A percentile compares a stretch with the other conserved stretches of the same genome.
Evolutionary conservation across 2,329 filamentous ascomycete genomes (phyloP).

Genomic region (Cytospora schulzeri): DNA sequence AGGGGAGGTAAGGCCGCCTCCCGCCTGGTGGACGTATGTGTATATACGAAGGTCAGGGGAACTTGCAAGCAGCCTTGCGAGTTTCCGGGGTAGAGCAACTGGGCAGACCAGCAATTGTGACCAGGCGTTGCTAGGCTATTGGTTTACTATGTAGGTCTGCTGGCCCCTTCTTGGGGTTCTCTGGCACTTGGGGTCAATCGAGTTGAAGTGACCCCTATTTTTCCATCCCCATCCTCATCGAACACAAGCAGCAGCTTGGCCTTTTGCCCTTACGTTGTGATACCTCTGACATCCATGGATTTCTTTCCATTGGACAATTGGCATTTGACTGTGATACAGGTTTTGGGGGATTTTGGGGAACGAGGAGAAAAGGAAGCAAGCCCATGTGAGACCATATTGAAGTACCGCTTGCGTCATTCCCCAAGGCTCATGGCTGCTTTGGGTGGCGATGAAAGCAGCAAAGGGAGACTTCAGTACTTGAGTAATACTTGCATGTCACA

Average conservation of each 20-base stretch:
- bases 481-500: background rate
- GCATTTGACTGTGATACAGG: background rate
- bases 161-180: background rate
- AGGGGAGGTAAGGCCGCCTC: constrained; percentile 41
- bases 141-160: too few relatives aligned
- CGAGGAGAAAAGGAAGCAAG: too few relatives aligned
- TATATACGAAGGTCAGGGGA: background rate
- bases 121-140: too few relatives aligned
- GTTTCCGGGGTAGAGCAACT: too few relatives aligned
- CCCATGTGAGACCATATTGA: background rate
- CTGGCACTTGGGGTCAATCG: background rate
- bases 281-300: too few relatives aligned
- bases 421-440: background rate
- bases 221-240: background rate
- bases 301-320: too few relatives aligned
- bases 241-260: background rate
- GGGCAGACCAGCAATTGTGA: too few relatives aligned
- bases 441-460: background rate
- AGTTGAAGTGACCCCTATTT: too few relatives aligned
- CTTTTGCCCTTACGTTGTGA: too few relatives aligned
- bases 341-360: background rate
- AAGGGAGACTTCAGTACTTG: background rate
- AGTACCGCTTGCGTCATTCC: background rate
- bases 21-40: background rate
- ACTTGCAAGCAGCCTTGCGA: background rate